phyloP scores from a whole-genome alignment of 2,329 filamentous ascomycete genomes.

The Fusarium pseudograminearum region DNA sequence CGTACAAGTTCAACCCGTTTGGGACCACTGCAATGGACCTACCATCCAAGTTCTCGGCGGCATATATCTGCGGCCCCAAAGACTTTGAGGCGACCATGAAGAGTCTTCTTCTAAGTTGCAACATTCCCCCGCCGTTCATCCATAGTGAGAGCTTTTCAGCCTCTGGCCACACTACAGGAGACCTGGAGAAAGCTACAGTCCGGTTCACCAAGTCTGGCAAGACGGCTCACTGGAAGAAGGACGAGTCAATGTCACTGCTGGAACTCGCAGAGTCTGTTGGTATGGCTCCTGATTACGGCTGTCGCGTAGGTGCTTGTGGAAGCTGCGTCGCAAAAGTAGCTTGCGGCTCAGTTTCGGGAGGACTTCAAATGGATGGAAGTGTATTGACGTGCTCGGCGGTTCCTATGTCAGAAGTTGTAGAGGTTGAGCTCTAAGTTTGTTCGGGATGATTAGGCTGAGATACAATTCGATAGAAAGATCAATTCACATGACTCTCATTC shows the following conservation, averaged over 20 bases:
- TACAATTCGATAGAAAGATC: neutral
- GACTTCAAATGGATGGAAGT: neutral
- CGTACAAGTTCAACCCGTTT: neutral
- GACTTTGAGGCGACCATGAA: neutral
- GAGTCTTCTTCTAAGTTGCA: neutral
- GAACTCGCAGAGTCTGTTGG: constrained; percentile 15
- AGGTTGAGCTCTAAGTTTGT: constrained; percentile 1
- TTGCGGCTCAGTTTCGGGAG: neutral
- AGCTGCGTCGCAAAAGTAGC: neutral
- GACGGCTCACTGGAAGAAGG: constrained; percentile 1
- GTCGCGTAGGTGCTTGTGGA: neutral
- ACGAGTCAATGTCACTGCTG: neutral
- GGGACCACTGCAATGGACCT: neutral
- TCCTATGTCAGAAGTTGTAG: neutral
- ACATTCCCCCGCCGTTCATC: constrained; percentile 1
- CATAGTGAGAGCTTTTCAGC: constrained; percentile 9
- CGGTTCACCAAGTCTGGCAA: constrained; percentile 10
- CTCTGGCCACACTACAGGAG: neutral
- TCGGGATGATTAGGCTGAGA: neutral
- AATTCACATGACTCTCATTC: neutral
- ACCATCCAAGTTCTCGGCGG: neutral
- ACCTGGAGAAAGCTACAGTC: constrained; percentile 2
- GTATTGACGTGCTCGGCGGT: neutral
- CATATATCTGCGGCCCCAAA: neutral
- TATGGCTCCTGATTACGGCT: neutral